Evolutionary conservation across 495 filamentous ascomycete genomes (phyloP), one percentile per base, ranked within the genome.

Genomic region (Neurospora sp.): DNA sequence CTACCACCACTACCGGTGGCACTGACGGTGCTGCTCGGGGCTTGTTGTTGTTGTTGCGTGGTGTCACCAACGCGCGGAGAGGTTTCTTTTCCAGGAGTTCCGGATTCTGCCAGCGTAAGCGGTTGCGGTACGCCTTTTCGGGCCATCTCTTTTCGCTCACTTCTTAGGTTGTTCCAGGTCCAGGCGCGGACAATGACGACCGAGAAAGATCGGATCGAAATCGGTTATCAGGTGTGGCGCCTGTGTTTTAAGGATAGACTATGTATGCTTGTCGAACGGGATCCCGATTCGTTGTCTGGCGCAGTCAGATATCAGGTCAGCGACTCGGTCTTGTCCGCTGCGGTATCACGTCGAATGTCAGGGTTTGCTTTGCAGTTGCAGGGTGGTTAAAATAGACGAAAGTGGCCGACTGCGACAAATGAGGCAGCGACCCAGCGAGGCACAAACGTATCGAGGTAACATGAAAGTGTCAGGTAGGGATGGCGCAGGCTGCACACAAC

Each of bases 121-220:
- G 86, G 85, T 76, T 87, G 84, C 73, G 85, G 86, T 76, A 81
- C 83, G 74, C 83, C 76, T 81, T 87, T 88, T 76, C 86, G 85
- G 72, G 83, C 85, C 86, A 88, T 88, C 75, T 76, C 81, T 80
- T 74, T 66, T 41, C 44, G 74, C 46, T 20, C 39, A 66, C 54
- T 66, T 66, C 54, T 66, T 62, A 5, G 7, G n/a, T 48, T 62
- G 39, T 72, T 69, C 72, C 76, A 75, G 73, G 76, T 66, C 54
- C 54, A 66, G 54, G 46, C 20, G 46, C 46, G 20, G 46, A 54
- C 46, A 54, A 27, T 54, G 20, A 23, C 3, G 27, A 35, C 54
- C 54, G 54, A 66, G 27, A 66, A 35, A 66, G 54, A 35, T 18
- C 12, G 54, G 54, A 66, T 66, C 54, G 54, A 35, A 66, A 66